A percentile compares a stretch with the other conserved stretches of the same genome.
These are phyloP conservation scores for Globisporangium perplexum DNA, from an alignment of 352 stramenopile genomes.

Conservation along the genomic window DNA sequence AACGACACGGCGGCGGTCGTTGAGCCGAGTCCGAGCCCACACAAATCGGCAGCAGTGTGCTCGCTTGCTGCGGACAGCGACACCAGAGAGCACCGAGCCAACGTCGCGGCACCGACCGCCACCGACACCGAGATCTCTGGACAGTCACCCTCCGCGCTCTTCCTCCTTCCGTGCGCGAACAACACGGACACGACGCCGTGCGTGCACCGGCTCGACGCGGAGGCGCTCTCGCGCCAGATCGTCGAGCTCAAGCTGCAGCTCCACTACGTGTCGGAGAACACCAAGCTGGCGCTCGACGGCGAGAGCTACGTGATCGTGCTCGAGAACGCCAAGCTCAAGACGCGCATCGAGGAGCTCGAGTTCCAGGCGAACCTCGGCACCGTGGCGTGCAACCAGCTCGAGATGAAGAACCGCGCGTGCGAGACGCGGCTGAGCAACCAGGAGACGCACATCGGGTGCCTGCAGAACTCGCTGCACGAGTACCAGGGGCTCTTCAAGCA, in stretches of 20 bases:
- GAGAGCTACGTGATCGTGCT: conserved; percentile 59
- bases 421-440: conserved; percentile 69
- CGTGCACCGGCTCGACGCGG: conserved; percentile 49
- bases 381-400: conserved; percentile 49
- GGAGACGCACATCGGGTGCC: conserved; percentile 63
- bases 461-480: conserved; percentile 73
- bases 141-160: background rate
- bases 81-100: background rate
- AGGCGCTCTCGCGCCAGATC: conserved; percentile 58
- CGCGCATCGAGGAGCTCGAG: conserved; percentile 63
- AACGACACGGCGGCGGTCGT: background rate
- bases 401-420: conserved; percentile 64
- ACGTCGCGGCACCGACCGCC: background rate
- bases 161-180: background rate
- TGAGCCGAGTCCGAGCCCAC: background rate
- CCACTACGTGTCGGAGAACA: conserved; percentile 64
- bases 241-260: conserved; percentile 75
- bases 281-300: conserved; percentile 47
- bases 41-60: background rate
- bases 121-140: background rate
- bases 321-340: conserved; percentile 68
- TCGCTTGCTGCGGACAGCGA: background rate
- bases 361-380: conserved; percentile 61
- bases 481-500: conserved; percentile 80
- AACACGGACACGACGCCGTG: conserved; percentile 22